phyloP scores from a whole-genome alignment of 2,329 filamentous ascomycete species.

The Ophiostoma populinum region DNA sequence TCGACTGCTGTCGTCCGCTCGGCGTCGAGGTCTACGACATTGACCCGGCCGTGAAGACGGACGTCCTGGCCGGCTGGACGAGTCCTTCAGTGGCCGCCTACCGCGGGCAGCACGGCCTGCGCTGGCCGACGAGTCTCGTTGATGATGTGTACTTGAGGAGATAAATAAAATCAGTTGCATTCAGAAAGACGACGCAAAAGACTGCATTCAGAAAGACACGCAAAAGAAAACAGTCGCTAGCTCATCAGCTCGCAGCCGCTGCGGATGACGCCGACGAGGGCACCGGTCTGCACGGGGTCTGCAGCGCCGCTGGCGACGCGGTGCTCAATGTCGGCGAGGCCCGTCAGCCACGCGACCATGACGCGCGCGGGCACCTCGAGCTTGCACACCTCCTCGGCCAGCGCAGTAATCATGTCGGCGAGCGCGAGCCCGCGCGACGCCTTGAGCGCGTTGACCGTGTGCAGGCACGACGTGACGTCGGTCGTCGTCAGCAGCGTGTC shows the following conservation, averaged over 20 bases:
- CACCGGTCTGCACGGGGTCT: constrained; percentile 81
- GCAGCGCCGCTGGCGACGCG: constrained; percentile 73
- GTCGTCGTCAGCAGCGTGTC: constrained; percentile 66
- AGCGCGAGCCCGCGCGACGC: constrained; percentile 69
- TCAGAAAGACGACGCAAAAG: no score
- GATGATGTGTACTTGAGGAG: no score
- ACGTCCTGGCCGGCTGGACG: background rate
- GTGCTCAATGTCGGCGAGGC: constrained; percentile 84
- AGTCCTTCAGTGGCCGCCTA: background rate
- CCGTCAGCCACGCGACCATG: constrained; percentile 81
- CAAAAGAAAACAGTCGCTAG: no score
- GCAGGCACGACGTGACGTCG: constrained; percentile 79
- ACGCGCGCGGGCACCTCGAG: constrained; percentile 75
- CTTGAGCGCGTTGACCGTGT: constrained; percentile 79
- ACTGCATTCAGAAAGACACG: no score
- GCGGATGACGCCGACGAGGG: constrained; percentile 74
- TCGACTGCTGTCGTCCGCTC: constrained; percentile 54
- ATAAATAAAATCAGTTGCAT: no score
- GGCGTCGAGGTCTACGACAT: constrained; percentile 47
- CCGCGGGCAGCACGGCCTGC: background rate
- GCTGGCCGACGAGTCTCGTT: no score
- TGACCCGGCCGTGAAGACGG: background rate
- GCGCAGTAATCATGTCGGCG: constrained; percentile 78
- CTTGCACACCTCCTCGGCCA: constrained; percentile 67
- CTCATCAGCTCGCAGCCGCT: constrained; percentile 61